Base-by-base conservation (phyloP, 768 basidiomycete genomes). In the Gloeopeniophorella convolvens region DNA sequence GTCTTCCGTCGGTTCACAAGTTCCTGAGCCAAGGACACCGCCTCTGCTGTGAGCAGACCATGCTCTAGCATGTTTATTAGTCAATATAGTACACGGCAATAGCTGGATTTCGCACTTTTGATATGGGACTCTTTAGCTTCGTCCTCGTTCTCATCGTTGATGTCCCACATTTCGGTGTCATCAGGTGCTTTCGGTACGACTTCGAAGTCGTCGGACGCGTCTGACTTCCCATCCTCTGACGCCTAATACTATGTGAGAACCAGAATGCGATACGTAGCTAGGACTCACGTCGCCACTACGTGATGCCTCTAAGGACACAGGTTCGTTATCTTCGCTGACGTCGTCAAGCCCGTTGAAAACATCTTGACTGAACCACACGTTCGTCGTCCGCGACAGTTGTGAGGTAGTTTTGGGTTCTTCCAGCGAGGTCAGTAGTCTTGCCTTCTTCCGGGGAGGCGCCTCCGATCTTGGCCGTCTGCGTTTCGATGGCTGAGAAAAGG, bases 321-420 rank as follows among this genome's bases (percentile, higher is more conserved):
- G 56, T 11, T 58, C 52, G 44, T 52, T 62, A 18, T 62, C 65
- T 23, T 65, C 62, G 16, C 69, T 69, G 35, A 71, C 46, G 26
- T 76, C 79, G 6, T 79, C 65, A 2, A 75, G 63, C 20, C 77
- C 85, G 42, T 80, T 76, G 73, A 99, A 99, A 36, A 96, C 67
- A 43, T 87, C 85, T 67, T 96, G 95, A 57, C 87, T 84, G 69
- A 97, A 99, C 96, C 96, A 99, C n/a, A 97, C 65, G 59, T 85
- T 77, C 2, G 92, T 79, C 37, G 82, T 74, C 39, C 76, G 76
- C 58, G 75, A 80, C 11, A 63, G 61, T 12, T 68, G 62, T 1
- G 63, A 59, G 16, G 65, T 54, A 15, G 59, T 47, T 52, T 66
- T 63, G 0, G 72, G 67, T 30, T 63, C 66, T 18, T 72, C 71